Evolutionary conservation across 257 asterid species (phyloP).

Genomic region (Ajuga chamaepitys): DNA sequence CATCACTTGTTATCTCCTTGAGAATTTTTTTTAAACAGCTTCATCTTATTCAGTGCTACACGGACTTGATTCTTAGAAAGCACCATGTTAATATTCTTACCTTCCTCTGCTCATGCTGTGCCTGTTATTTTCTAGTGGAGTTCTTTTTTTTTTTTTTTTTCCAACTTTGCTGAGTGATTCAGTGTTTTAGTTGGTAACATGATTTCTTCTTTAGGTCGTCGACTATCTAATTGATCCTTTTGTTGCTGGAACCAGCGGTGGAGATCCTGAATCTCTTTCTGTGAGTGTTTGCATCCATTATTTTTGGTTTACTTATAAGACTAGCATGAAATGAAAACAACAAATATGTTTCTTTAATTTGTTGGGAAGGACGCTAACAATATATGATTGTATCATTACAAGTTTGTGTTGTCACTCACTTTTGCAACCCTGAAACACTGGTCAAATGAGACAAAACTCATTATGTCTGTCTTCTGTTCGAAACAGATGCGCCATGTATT

Average conservation of each 20-base stretch:
- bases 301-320: conserved; percentile 1
- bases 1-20: not conserved
- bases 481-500: conserved; percentile 80
- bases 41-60: not conserved
- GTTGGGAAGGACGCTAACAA: not conserved
- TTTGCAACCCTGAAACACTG: conserved; percentile 8
- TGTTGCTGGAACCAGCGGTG: conserved; percentile 90
- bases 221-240: conserved; percentile 92
- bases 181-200: conserved; percentile 7
- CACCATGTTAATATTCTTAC: not conserved
- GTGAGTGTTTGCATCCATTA: conserved; percentile 42
- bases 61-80: conserved; percentile 5
- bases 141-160: not conserved
- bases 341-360: not conserved
- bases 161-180: not conserved
- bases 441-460: conserved; percentile 7
- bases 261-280: conserved; percentile 87
- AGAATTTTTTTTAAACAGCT: not conserved
- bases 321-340: not conserved
- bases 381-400: not conserved
- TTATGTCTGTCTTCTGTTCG: conserved; percentile 5
- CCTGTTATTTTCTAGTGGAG: not conserved
- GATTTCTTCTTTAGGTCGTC: conserved; percentile 51
- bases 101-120: not conserved
- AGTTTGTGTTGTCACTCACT: conserved; percentile 1